Evolutionary conservation across 768 basidiomycete species (phyloP), one percentile per base, ranked within the genome.

Genomic region (Clavulina sp.): DNA sequence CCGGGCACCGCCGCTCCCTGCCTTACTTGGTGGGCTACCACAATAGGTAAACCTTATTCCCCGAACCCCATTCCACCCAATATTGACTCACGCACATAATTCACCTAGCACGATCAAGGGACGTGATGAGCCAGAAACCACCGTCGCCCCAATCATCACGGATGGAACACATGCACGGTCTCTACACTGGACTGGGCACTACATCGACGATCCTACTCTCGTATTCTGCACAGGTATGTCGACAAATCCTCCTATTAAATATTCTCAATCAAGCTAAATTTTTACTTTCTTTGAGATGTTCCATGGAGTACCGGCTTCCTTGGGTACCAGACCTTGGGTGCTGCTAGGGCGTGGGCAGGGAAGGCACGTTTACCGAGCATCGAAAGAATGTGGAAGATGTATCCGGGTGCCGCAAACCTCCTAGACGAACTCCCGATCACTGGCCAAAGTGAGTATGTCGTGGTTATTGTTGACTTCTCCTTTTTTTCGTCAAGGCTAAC

Each of bases 1-100:
- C 85, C 2, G 86, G 85, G 6, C 88, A 80, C 61, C 66, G 78
- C 48, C 64, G 73, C 40, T 65, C 73, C 7, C 75, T 78, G 56
- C 79, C 81, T 0, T 86, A 85, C 65, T 66, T 88, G 44, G 9
- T 19, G 9, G 34, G 34, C 9, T 38, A 9, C 34, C 34, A 38
- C 34, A 38, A 38, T 19, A 38, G 34, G 34, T 38, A 38, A 19
- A 19, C 19, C 34, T 9, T 38, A 19, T 19, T 38, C 34, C 9
- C 9, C 9, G 9, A 38, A 38, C 9, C 34, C 19, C 34, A 19
- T 38, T 38, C 34, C 9, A 19, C 34, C 19, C 34, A 9, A 9
- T 38, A 38, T 9, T 38, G n/a, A n/a, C n/a, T n/a, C n/a, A 38
- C 34, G 9, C 34, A 38, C 34, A 9, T 19, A 9, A 19, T 19